Evolutionary conservation across 352 stramenopile genomes (phyloP).

Genomic region (Blastocystis sp.): DNA sequence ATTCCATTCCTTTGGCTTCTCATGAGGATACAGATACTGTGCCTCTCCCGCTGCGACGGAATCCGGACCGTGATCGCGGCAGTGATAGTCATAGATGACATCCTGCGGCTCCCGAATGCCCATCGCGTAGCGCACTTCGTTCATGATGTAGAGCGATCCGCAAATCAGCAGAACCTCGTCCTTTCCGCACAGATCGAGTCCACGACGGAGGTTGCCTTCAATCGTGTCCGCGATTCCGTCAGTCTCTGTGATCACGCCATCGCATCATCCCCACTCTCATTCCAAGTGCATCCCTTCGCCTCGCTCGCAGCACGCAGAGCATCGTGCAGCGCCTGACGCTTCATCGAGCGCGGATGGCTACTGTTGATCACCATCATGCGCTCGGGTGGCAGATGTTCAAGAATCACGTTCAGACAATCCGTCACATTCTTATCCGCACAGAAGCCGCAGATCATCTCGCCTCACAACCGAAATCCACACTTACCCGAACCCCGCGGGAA

Average conservation of each 20-base stretch:
- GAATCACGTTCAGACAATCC: constrained; percentile 35
- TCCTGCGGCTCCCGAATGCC: constrained; percentile 49
- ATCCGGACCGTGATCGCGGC: constrained; percentile 21
- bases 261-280: neutral
- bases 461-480: neutral
- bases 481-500: neutral
- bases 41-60: neutral
- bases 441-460: constrained; percentile 52
- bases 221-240: constrained; percentile 25
- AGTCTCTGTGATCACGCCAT: neutral
- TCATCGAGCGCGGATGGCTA: constrained; percentile 53
- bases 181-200: neutral
- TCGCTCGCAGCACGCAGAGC: neutral
- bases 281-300: neutral
- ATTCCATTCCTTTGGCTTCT: constrained; percentile 55
- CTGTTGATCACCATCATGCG: constrained; percentile 25
- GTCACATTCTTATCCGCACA: constrained; percentile 55
- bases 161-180: constrained; percentile 28
- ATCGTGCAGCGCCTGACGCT: constrained; percentile 10
- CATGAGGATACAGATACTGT: constrained; percentile 38
- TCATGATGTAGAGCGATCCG: constrained; percentile 54
- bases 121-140: constrained; percentile 55
- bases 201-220: neutral
- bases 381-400: neutral
- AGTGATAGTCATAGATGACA: constrained; percentile 41